Evolutionary conservation across 2,329 filamentous ascomycete species (phyloP), one percentile per base, ranked within the genome.

Genomic region (Fusarium tupiense): DNA sequence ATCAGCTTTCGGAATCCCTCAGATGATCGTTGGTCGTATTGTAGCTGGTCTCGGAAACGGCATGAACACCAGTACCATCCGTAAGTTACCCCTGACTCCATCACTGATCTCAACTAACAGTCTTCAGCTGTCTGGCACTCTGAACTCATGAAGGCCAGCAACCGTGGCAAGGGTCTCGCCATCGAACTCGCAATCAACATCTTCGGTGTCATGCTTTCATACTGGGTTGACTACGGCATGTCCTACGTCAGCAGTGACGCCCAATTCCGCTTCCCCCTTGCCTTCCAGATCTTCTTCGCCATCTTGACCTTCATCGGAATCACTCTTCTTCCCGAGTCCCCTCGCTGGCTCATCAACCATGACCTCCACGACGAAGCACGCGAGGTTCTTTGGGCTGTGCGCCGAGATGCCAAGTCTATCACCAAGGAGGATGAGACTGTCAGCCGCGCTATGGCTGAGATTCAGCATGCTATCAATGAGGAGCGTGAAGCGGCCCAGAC

Each of bases 1-100:
- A 4, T 79, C 82, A 7, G 79, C 83, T 12, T 84, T 80, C 57
- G 75, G 75, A 9, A 79, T 86, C n/a, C 77, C 82, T 24, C 82
- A 85, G 53, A 81, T 87, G 79, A 84, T 86, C 58, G 82, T 85
- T 16, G 85, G 84, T 1, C 80, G 86, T 5, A 81, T 87, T 29
- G 81, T 87, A 26, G 83, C 83, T 11, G 86, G 86, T 5, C 59
- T 87, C 8, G 86, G 86, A 5, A 86, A 83, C 50, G 84, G 84
- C 10, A 78, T 85, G 78, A 88, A 88, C 58, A 87, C 87, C 5
- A 84, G 86, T 41, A 88, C 86, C 4, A 83, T 83, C 24, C 82
- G 82, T 74, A 70, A 83, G 71, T 72, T n/a, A 4, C 8, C 12
- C 16, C 33, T 22, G 16, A 24, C 14, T 37, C 5, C 16, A 2